phyloP scores from a whole-genome alignment of 2,329 filamentous ascomycete species.

The Monilinia polystroma region DNA sequence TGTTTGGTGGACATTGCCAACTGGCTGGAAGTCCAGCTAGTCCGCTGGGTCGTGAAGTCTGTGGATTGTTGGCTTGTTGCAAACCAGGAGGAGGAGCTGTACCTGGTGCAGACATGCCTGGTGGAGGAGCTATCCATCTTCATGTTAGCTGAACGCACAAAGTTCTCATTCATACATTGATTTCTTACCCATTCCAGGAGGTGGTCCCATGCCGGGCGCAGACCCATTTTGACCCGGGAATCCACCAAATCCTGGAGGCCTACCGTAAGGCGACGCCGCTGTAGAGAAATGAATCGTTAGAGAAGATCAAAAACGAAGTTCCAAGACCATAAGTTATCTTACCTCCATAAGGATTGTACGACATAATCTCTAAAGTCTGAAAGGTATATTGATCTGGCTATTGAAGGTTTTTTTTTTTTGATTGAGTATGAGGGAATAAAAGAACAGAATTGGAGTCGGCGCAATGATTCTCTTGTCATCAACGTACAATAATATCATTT shows the following conservation, averaged over 20 bases:
- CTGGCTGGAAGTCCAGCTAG: conserved; percentile 78
- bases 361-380: conserved; percentile 31
- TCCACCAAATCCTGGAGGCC: conserved; percentile 69
- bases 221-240: conserved; percentile 60
- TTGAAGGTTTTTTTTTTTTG: background rate
- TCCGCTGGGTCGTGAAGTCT: conserved; percentile 76
- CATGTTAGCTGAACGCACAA: conserved; percentile 28
- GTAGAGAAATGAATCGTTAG: background rate
- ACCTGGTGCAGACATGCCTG: conserved; percentile 80
- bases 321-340: conserved; percentile 10
- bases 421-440: background rate
- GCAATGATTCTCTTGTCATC: conserved; percentile 1
- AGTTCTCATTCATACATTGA: conserved; percentile 1
- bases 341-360: conserved; percentile 42
- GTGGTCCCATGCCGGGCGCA: conserved; percentile 70
- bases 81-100: conserved; percentile 76
- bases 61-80: conserved; percentile 67
- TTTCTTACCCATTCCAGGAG: conserved; percentile 76
- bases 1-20: conserved; percentile 86
- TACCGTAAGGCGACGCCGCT: conserved; percentile 57
- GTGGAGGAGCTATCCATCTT: conserved; percentile 61
- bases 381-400: background rate
- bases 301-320: conserved; percentile 3
- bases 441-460: conserved; percentile 5
- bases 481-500: background rate